A percentile compares a stretch with the other conserved stretches of the same genome.
These are phyloP conservation scores for Dendrobium nobile DNA, from an alignment of 106 monocot genomes.

Conservation along the genomic window DNA sequence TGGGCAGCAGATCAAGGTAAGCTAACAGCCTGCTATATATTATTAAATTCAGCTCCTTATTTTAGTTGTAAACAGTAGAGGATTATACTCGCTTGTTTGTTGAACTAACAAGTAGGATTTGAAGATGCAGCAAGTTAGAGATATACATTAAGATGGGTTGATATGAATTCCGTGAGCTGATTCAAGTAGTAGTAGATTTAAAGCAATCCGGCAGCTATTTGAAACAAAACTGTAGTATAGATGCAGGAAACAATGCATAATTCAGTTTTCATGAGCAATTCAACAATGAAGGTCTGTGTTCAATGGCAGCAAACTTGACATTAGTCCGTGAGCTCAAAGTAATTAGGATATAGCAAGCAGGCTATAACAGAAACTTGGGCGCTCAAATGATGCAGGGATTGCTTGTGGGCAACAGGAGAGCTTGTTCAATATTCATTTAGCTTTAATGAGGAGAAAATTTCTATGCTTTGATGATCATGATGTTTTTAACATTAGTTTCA, in stretches of 20 bases:
- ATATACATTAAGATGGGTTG: background rate
- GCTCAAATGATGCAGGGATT: background rate
- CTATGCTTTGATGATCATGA: background rate
- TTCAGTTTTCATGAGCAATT: background rate
- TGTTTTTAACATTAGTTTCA: background rate
- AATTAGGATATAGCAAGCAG: background rate
- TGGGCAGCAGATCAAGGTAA: no score
- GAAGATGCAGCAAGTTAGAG: background rate
- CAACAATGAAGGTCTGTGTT: background rate
- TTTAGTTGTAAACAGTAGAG: background rate
- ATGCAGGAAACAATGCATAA: background rate
- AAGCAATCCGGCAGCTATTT: background rate
- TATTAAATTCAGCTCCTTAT: background rate
- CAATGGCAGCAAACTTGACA: background rate
- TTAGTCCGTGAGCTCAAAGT: background rate
- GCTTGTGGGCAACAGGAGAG: background rate
- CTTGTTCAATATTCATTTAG: background rate
- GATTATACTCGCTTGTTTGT: background rate
- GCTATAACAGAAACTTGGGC: background rate
- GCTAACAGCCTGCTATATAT: background rate
- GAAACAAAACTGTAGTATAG: background rate
- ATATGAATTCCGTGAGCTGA: background rate
- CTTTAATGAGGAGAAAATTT: background rate
- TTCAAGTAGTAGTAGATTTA: background rate
- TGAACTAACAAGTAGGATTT: background rate